Conservation (phyloP, 495 filamentous ascomycete species). For the Massariosphaeria phaeospora region DNA sequence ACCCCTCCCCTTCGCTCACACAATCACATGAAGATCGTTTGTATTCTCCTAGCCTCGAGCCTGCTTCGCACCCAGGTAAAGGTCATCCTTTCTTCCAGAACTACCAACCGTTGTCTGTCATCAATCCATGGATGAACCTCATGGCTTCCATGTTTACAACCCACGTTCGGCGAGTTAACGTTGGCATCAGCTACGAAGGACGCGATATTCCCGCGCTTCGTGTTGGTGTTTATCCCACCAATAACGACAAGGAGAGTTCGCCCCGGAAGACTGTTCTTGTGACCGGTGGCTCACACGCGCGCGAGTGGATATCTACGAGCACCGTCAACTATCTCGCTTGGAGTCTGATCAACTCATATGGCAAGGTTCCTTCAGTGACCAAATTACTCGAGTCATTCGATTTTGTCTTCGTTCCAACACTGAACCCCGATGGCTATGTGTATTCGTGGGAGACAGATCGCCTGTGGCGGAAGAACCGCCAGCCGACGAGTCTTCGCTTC, state of each 20-base stretch:
- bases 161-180: slow-evolving; percentile 64
- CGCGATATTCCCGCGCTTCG: slow-evolving; percentile 78
- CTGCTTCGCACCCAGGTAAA: slow-evolving; percentile 9
- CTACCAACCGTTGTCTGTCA: slow-evolving; percentile 76
- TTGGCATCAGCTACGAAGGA: slow-evolving; percentile 80
- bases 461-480: slow-evolving; percentile 92
- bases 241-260: slow-evolving; percentile 38
- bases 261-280: slow-evolving; percentile 76
- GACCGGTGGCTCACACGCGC: slow-evolving; percentile 78
- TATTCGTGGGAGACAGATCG: slow-evolving; percentile 91
- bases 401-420: slow-evolving; percentile 79
- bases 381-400: slow-evolving; percentile 76
- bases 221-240: slow-evolving; percentile 59
- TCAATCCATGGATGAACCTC: slow-evolving; percentile 82
- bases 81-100: slow-evolving; percentile 80
- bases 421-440: slow-evolving; percentile 91
- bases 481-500: slow-evolving; percentile 72
- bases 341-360: slow-evolving; percentile 77
- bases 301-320: slow-evolving; percentile 93
- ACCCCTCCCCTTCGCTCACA: slow-evolving; percentile 48
- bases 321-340: slow-evolving; percentile 90
- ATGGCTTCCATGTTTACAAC: slow-evolving; percentile 83
- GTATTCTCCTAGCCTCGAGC: slow-evolving; percentile 32
- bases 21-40: slow-evolving; percentile 25
- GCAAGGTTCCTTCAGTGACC: slow-evolving; percentile 60